Conservation (phyloP, 2,329 filamentous ascomycete species). For the Hortaea werneckii region DNA sequence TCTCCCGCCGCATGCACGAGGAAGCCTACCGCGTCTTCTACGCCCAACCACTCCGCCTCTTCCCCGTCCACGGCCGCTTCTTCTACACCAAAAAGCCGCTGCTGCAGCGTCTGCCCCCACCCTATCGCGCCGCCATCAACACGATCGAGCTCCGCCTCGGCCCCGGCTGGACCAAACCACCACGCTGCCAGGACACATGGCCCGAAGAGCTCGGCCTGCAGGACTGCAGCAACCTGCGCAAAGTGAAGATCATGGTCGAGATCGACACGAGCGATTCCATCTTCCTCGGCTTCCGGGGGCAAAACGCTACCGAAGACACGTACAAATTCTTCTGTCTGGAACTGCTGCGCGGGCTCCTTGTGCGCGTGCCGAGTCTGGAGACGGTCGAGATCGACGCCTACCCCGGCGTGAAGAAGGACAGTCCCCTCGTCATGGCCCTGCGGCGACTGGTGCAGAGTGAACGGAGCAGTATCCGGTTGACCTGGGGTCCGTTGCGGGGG, state of each 20-base stretch:
- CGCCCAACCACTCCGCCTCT: constrained; percentile 54
- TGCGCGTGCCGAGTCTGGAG: constrained; percentile 45
- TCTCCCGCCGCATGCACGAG: constrained; percentile 49
- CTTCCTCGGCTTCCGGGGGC: constrained; percentile 56
- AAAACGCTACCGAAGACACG: constrained; percentile 48
- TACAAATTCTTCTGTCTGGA: constrained; percentile 57
- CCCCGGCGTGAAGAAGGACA: constrained; percentile 52
- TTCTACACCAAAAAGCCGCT: constrained; percentile 66
- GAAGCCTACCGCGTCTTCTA: constrained; percentile 61
- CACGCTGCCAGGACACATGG: constrained; percentile 57
- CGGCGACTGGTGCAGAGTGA: constrained; percentile 36
- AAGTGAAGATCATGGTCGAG: constrained; percentile 59
- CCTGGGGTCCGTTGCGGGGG: constrained; percentile 57
- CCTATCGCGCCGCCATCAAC: constrained; percentile 50
- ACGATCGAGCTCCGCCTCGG: constrained; percentile 61
- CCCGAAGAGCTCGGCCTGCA: constrained; percentile 50
- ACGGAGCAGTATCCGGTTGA: constrained; percentile 42
- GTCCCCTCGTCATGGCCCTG: constrained; percentile 54
- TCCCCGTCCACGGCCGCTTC: constrained; percentile 54
- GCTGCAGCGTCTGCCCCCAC: constrained; percentile 52
- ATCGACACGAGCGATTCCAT: constrained; percentile 55
- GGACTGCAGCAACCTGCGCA: constrained; percentile 50
- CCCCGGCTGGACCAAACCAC: constrained; percentile 62
- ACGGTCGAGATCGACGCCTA: constrained; percentile 62
- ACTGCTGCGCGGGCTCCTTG: constrained; percentile 48